Percentiles rank a stretch among this genome's conserved stretches.
phyloP scores from a whole-genome alignment of 495 filamentous ascomycete species.

The Thermochaetoides thermophila region DNA sequence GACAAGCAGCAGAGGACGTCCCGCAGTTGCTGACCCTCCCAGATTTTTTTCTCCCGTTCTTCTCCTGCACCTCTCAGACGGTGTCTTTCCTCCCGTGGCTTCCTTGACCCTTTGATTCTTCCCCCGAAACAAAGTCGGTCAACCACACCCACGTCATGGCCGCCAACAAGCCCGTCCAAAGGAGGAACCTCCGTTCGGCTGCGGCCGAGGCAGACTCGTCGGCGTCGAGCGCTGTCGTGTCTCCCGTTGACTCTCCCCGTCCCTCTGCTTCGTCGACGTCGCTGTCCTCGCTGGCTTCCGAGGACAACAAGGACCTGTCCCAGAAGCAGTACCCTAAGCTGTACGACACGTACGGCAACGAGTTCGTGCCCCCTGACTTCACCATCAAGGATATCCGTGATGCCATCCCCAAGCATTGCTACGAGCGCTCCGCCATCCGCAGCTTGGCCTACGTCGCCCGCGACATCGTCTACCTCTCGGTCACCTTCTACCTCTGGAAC shows the following conservation, averaged over 20 bases:
- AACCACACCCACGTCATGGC: constrained; percentile 21
- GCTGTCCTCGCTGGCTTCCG: constrained; percentile 71
- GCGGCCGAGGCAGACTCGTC: constrained; percentile 28
- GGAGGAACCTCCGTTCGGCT: constrained; percentile 24
- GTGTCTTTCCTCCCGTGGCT: no score
- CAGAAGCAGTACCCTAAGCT: constrained; percentile 35
- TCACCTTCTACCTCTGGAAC: constrained; percentile 53
- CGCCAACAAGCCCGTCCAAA: constrained; percentile 25
- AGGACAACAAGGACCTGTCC: constrained; percentile 14
- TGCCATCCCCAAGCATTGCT: constrained; percentile 75
- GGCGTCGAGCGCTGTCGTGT: constrained; percentile 43
- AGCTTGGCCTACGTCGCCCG: constrained; percentile 55
- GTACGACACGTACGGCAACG: constrained; percentile 58
- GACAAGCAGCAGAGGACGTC: no score
- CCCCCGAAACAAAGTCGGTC: no score
- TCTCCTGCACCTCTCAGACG: no score
- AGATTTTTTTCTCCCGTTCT: no score
- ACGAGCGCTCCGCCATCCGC: constrained; percentile 48
- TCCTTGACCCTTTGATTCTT: no score
- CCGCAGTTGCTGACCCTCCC: no score
- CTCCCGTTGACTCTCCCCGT: constrained; percentile 53
- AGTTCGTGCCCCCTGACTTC: constrained; percentile 59
- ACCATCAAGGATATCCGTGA: constrained; percentile 70
- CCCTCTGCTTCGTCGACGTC: constrained; percentile 79
- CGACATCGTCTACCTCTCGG: constrained; percentile 46